Base-by-base conservation (phyloP, 192 early-diverging fungal species). In the Mortierella claussenii region DNA sequence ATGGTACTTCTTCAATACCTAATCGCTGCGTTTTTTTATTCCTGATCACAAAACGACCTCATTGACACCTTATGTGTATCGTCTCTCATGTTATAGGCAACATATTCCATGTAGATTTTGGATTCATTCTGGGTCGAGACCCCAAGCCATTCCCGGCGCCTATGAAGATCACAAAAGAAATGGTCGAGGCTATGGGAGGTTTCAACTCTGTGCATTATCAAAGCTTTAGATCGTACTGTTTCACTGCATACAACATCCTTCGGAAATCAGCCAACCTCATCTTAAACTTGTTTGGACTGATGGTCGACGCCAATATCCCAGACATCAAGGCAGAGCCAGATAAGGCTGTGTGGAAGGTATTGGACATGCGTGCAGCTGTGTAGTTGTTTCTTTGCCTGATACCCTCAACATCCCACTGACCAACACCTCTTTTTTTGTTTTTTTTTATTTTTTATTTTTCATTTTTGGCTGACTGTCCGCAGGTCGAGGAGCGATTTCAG, bases 91-190 rank as follows among this genome's bases (percentile, higher is more conserved):
- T 65, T 27, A 21, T 67, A 90, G 92, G 94, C 21, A 83, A 92
- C 57, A 78, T 99, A 43, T 98, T 99, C 80, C 98, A 99, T 75
- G 93, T 99, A 23, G 98, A 99, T 79, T 99, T 98, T 87, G 96
- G 97, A 17, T 99, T 95, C 76, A 98, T 99, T 37, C 87, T 99
- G 8, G 98, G 98, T 6, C 87, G 98, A 48, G 98, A 99, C 60
- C 98, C 98, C 2, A 99, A 99, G 71, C 98, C 98, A 5, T 99
- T 99, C 85, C 98, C 98, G 36, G 97, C 98, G 13, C 98, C 98
- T 1, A 99, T 99, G 97, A 99, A 99, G 79, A 88, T 99, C 33
- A 96, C 93, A 69, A 97, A 97, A 68, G 98, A 99, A 85, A 99
- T 99, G 98, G 95, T 99, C 7, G 98, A 99, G 68, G 96, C 94